Conservation (phyloP, 805 yeast genomes). For the Kodamaea hsintzibuensis region DNA sequence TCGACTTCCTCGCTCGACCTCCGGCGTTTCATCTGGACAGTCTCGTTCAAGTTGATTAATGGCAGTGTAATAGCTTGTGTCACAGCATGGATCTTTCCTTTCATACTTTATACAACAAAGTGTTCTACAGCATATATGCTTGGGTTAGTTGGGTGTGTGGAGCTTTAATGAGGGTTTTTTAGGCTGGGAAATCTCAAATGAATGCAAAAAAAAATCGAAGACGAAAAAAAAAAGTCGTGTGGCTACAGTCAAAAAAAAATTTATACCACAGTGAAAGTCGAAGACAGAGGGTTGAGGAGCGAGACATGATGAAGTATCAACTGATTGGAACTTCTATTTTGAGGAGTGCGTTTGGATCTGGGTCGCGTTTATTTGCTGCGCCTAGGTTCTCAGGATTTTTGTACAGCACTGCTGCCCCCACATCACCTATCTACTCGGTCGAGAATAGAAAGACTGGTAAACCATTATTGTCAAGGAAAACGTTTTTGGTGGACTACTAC, state of each 20-base stretch:
- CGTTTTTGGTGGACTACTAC: constrained; percentile 81
- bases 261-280: not conserved
- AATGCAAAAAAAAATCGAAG: not conserved
- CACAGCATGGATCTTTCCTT: constrained; percentile 3
- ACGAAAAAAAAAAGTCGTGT: constrained; percentile 5
- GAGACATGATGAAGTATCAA: not conserved
- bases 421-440: not conserved
- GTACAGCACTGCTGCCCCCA: constrained; percentile 6
- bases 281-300: not conserved
- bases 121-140: not conserved
- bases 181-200: not conserved
- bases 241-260: constrained; percentile 2
- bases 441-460: constrained; percentile 53
- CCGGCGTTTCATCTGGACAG: not conserved
- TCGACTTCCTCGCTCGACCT: constrained; percentile 1
- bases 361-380: not conserved
- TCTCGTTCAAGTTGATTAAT: not conserved
- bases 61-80: constrained; percentile 1
- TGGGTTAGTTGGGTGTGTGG: not conserved
- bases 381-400: not conserved
- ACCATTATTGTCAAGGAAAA: constrained; percentile 72
- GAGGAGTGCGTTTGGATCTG: constrained; percentile 4
- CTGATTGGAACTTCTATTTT: not conserved
- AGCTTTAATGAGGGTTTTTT: not conserved
- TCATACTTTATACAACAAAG: not conserved